Evolutionary conservation across 352 stramenopile genomes (phyloP).

Genomic region (Phytophthora tentaculata): DNA sequence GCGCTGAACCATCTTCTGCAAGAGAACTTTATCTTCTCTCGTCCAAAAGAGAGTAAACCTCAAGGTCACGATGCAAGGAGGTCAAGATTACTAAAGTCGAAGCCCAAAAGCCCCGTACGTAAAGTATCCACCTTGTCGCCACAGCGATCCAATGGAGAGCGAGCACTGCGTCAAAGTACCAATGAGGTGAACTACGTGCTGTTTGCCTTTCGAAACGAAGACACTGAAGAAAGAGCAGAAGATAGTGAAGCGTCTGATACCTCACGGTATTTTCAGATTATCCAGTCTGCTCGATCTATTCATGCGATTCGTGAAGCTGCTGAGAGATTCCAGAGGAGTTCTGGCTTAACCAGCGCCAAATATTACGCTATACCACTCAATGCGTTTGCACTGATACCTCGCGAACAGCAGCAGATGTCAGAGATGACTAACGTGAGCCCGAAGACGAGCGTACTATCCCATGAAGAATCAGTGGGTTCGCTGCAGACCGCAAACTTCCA

Average conservation of each 20-base stretch:
- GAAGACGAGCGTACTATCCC: background rate
- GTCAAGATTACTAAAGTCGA: conserved; percentile 6
- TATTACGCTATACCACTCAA: conserved; percentile 46
- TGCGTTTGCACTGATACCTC: conserved; percentile 51
- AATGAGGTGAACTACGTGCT: conserved; percentile 44
- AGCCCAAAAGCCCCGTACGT: conserved; percentile 4
- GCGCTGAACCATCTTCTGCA: conserved; percentile 61
- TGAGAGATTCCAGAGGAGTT: conserved; percentile 6
- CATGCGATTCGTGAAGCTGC: conserved; percentile 25
- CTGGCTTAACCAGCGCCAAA: background rate
- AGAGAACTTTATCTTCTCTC: conserved; percentile 78
- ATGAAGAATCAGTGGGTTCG: conserved; percentile 18
- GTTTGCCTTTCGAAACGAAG: conserved; percentile 27
- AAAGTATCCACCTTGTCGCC: conserved; percentile 4
- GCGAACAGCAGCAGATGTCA: conserved; percentile 33
- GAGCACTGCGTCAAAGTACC: conserved; percentile 15
- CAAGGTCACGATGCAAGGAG: conserved; percentile 9
- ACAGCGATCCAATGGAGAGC: conserved; percentile 13
- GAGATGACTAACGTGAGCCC: conserved; percentile 11
- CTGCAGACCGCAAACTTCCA: conserved; percentile 35
- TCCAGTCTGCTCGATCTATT: conserved; percentile 16
- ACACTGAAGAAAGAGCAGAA: conserved; percentile 8
- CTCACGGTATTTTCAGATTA: conserved; percentile 43
- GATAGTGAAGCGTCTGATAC: background rate
- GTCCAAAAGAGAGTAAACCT: conserved; percentile 27